These are phyloP conservation scores for Pythium brassicae DNA, from an alignment of 352 stramenopile genomes.

Conservation along the genomic window DNA sequence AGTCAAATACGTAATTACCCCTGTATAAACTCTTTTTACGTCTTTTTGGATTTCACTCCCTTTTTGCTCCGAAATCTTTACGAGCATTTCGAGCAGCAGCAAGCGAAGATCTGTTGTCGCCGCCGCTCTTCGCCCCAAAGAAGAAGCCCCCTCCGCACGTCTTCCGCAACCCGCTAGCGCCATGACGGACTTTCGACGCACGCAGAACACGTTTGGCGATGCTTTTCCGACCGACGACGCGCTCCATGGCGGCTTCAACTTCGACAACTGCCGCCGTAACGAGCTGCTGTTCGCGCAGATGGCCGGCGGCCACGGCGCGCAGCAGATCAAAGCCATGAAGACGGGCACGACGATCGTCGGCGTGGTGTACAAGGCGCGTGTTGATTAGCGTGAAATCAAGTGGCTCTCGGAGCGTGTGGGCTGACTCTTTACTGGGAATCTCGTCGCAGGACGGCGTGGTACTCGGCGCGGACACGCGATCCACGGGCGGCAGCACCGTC, in stretches of 20 bases:
- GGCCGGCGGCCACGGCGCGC: constrained; percentile 28
- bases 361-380: constrained; percentile 89
- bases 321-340: constrained; percentile 85
- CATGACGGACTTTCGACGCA: constrained; percentile 84
- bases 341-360: constrained; percentile 97
- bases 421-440: not conserved
- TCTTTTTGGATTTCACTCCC: constrained; percentile 8
- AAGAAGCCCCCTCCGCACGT: not conserved
- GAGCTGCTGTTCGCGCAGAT: constrained; percentile 66
- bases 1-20: constrained; percentile 1
- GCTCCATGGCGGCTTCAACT: constrained; percentile 85
- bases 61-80: constrained; percentile 17
- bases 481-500: constrained; percentile 93
- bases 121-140: not conserved
- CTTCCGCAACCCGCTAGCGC: not conserved
- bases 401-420: too few relatives aligned
- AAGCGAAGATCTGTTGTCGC: not conserved
- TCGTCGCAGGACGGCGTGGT: constrained; percentile 90
- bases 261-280: constrained; percentile 93
- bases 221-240: constrained; percentile 52
- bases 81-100: not conserved
- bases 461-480: constrained; percentile 96
- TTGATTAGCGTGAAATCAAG: not conserved
- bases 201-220: constrained; percentile 74
- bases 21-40: constrained; percentile 16